phyloP scores from a whole-genome alignment of 176 grass and related monocot genomes.

The Hyparrhenia diplandra region DNA sequence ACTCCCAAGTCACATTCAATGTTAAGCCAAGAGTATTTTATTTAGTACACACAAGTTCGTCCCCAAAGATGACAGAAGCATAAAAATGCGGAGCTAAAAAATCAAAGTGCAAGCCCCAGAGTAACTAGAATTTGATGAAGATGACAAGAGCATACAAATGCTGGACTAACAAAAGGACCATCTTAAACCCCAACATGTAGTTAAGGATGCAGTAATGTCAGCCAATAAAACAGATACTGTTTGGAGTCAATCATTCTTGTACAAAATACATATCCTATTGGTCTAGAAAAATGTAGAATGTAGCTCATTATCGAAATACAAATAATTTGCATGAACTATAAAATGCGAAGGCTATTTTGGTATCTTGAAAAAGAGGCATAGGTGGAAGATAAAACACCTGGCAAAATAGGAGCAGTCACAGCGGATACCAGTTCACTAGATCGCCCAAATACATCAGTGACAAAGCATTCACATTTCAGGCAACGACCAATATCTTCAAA shows the following conservation, averaged over 20 bases:
- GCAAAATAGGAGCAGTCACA: slow-evolving; percentile 66
- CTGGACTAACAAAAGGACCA: not conserved
- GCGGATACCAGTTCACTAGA: slow-evolving; percentile 62
- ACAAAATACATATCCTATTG: not conserved
- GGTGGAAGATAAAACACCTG: slow-evolving; percentile 50
- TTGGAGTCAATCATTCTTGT: not conserved
- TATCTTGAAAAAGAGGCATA: slow-evolving; percentile 5
- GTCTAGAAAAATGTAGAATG: not conserved
- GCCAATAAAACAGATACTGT: not conserved
- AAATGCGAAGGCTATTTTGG: not conserved
- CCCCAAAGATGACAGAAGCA: not conserved
- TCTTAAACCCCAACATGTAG: not conserved
- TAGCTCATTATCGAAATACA: not conserved
- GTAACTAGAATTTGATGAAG: slow-evolving; percentile 6
- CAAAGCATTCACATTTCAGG: slow-evolving; percentile 77
- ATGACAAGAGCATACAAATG: not conserved
- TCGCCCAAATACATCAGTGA: slow-evolving; percentile 83
- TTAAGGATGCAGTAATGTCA: not conserved
- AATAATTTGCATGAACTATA: not conserved
- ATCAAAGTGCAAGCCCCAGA: not conserved
- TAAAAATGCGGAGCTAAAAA: not conserved
- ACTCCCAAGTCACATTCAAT: not conserved
- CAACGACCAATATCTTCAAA: slow-evolving; percentile 94
- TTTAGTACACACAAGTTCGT: slow-evolving; percentile 2
- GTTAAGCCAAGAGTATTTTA: slow-evolving; percentile 7